Base-by-base conservation (phyloP, 1,139 yeast genomes). In the Hansenula sp. region DNA sequence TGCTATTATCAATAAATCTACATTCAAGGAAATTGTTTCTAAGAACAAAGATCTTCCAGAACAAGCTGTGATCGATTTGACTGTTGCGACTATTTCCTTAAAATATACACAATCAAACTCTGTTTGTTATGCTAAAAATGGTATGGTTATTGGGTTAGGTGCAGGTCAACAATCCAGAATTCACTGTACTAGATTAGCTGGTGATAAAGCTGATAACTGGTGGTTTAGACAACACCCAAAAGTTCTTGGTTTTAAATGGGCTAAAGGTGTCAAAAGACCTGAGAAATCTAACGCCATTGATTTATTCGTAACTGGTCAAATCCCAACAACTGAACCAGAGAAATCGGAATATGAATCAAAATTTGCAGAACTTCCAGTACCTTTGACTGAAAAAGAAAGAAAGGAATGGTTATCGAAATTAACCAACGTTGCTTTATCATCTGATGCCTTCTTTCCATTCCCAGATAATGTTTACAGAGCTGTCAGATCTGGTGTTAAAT, bases 371-470 rank as follows among this genome's bases (percentile, higher is more conserved):
- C 59, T 91, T 33, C 99, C 99, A 56, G 76, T 70, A 55, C 96
- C 96, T 47, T 76, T 93, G 59, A 82, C 96, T 46, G 70, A 70
- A 33, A 82, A 76, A 55, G 99, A 94, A 75, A 88, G 94, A 71
- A 71, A 72, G 53, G 96, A 87, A 59, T 93, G 98, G 98, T 70
- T 84, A 55, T 61, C 72, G 51, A 81, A 90, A 72, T 77, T 89
- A 65, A 78, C 72, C 48, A 82, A 87, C 58, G 99, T 94, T 48
- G 91, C 98, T 10, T 76, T 90, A 58, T 85, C 97, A 16, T 89
- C 97, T 4, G 99, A 93, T 67, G 99, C 99, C 34, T 93, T 93
- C 80, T 93, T 93, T 95, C 99, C 99, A 71, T 93, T 93, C 93
- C 95, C 98, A 54, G 99, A 93, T 70, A 93, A 94, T 63, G 96